Conservation (phyloP, 768 basidiomycete genomes). For the Xerocomellus chrysenteron region DNA sequence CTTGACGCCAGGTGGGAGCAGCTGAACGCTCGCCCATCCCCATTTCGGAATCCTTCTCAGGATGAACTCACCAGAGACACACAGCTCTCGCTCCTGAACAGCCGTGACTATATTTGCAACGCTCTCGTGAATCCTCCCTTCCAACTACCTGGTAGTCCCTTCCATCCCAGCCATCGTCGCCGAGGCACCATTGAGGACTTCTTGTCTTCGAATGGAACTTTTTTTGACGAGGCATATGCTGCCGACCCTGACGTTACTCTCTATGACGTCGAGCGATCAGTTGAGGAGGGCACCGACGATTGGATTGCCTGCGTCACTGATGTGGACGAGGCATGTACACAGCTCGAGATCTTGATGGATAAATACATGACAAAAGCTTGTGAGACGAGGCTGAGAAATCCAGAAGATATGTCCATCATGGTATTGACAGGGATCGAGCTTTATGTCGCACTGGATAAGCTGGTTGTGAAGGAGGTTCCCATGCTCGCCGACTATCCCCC, state of each 20-base stretch:
- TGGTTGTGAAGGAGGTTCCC: conserved; percentile 20
- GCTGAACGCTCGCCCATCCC: background rate
- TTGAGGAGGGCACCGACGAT: no score
- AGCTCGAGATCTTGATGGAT: conserved; percentile 17
- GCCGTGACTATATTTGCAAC: background rate
- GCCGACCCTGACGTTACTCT: conserved; percentile 14
- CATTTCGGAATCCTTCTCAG: background rate
- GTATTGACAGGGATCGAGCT: conserved; percentile 37
- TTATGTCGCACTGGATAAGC: conserved; percentile 34
- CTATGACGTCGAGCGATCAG: conserved; percentile 38
- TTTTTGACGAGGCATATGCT: conserved; percentile 4
- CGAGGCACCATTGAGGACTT: conserved; percentile 15
- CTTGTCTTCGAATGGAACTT: conserved; percentile 10
- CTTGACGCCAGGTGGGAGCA: background rate
- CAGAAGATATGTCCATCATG: conserved; percentile 40
- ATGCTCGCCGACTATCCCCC: conserved; percentile 33
- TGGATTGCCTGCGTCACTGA: conserved; percentile 4
- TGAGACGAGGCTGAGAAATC: conserved; percentile 17
- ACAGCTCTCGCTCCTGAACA: background rate
- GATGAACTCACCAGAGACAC: background rate
- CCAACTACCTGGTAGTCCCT: background rate
- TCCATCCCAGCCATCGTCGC: background rate
- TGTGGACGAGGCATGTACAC: conserved; percentile 4
- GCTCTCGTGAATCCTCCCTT: background rate
- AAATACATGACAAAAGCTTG: conserved; percentile 19